Evolutionary conservation across 441 rosid genomes (phyloP), one percentile per base, ranked within the genome.

Genomic region (Erodium moschatum): DNA sequence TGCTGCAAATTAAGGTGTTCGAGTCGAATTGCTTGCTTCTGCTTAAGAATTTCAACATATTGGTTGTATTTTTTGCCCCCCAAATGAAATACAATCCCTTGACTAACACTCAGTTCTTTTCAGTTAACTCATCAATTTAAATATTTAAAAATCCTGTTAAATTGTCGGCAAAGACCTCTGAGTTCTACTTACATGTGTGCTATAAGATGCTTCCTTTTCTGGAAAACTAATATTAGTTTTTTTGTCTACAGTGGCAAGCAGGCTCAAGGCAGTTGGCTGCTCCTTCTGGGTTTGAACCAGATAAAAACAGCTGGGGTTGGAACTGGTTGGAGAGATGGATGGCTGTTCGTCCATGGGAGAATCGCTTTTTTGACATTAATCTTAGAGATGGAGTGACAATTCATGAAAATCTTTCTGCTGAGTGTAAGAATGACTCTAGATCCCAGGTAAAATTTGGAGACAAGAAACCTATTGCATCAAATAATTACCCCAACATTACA

Each of bases 311-410:
- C 27, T 24, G 27, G 27, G 27, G 27, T 24, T 24, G 27, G 99
- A 89, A 91, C 80, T 94, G 99, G 99, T 68, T 94, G 81, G 99
- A 94, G 82, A 85, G 8, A 40, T 40, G 46, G 8, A 40, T 24
- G 27, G 27, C 27, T 24, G 27, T 24, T 24, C 27, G 27, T 19
- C 99, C 99, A 62, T 91, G 99, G 99, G 99, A 94, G 82, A 94
- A 89, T 29, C 90, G 99, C 73, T 88, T 91, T 84, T 92, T 91
- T 38, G 99, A 91, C 77, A 86, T 78, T 72, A 94, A 91, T 78
- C 85, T 89, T 62, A 86, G 80, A 68, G 99, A 91, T 68, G 97
- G 91, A 42, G 85, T 83, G 6, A 87, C 75, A 82, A 46, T 85
- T 82, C 76, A 62, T 52, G 97, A 88, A 70, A 78, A 84, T 50